Base-by-base conservation (phyloP, 495 filamentous ascomycete genomes). In the Penicillium atrosanguineum region DNA sequence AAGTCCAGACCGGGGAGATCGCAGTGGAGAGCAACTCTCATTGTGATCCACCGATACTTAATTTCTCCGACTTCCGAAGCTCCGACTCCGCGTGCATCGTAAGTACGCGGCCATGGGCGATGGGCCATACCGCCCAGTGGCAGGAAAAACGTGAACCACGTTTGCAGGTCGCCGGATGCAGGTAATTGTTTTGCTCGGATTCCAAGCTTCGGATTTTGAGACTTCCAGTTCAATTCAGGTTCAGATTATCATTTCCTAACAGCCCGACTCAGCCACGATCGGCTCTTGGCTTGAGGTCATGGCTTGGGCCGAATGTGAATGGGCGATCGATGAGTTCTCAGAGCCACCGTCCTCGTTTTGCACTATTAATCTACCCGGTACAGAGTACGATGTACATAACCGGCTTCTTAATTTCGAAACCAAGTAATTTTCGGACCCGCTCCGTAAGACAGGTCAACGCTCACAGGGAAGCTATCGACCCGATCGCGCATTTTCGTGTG, bases 91-190 rank as follows among this genome's bases (percentile, higher is more conserved):
- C 14, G 31, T 34, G 31, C 31, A 34, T 12, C 9, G 11, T 14
- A 29, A 42, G 12, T 48, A 56, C 45, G 45, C 56, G 43, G 50
- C 31, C 58, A 37, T 3, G n/a, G 34, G n/a, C n/a, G 3, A 37
- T 37, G n/a, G 34, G n/a, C 9, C 34, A 61, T 57, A 50, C 47
- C 55, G 42, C 44, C 37, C 37, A 38, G 50, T 58, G 55, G 50
- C 50, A 53, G 55, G 55, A 38, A 46, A 44, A 18, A 36, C 44
- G 45, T 29, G 40, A 55, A 52, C 56, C 53, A 63, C 53, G 56
- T 57, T 63, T 53, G 56, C 60, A 52, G 46, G 34, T 16, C 28
- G 29, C 39, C 56, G 53, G 41, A 60, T 60, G 39, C 59, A 50
- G 46, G 26, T 36, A 37, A 36, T 38, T 49, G n/a, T 40, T 49